phyloP scores from a whole-genome alignment of 306 rosid genomes.

The Cicer arietinum region DNA sequence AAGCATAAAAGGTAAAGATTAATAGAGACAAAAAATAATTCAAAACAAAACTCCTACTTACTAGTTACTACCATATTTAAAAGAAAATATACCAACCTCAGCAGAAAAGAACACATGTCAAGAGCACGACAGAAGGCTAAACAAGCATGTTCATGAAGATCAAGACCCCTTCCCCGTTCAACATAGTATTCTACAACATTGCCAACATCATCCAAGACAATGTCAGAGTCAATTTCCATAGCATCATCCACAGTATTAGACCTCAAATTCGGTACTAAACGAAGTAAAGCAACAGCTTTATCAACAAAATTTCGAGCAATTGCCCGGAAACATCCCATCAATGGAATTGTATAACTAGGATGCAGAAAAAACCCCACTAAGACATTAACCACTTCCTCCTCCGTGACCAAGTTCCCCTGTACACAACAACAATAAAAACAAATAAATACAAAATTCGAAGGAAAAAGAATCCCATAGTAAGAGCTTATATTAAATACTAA shows the following conservation, averaged over 20 bases:
- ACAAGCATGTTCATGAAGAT: constrained; percentile 91
- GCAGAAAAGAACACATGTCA: constrained; percentile 66
- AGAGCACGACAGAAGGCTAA: constrained; percentile 78
- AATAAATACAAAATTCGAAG: not conserved
- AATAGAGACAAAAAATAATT: not conserved
- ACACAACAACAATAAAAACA: not conserved
- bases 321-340: constrained; percentile 79
- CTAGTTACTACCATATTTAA: not conserved
- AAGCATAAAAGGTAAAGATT: not conserved
- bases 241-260: constrained; percentile 50
- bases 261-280: constrained; percentile 65
- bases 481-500: too few relatives aligned
- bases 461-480: not conserved
- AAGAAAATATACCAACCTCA: constrained; percentile 60
- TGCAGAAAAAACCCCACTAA: constrained; percentile 72
- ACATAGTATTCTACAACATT: constrained; percentile 58
- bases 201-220: constrained; percentile 51
- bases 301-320: constrained; percentile 58
- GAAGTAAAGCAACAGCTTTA: constrained; percentile 63
- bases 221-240: constrained; percentile 40
- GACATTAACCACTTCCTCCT: constrained; percentile 65
- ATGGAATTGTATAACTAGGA: constrained; percentile 67
- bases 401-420: constrained; percentile 61
- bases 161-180: constrained; percentile 66
- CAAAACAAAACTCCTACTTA: not conserved